These are phyloP conservation scores for Striga asiatica DNA, from an alignment of 257 asterid species.

Conservation along the genomic window DNA sequence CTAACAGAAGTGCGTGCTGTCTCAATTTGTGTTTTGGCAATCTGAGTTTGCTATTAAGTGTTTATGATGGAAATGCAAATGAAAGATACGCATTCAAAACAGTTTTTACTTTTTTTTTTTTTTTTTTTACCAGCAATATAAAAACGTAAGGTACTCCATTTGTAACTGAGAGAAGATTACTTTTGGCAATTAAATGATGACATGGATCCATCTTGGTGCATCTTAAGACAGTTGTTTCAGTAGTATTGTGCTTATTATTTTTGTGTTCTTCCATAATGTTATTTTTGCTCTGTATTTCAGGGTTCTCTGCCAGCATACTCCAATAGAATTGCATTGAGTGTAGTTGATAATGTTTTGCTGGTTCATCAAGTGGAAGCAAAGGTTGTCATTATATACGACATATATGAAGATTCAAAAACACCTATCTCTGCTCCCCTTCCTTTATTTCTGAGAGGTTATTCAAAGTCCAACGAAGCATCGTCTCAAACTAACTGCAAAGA, in stretches of 20 bases:
- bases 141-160: too few species aligned
- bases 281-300: constrained; percentile 34
- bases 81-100: too few species aligned
- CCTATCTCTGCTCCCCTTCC: constrained; percentile 98
- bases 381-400: constrained; percentile 79
- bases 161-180: too few species aligned
- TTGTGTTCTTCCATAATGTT: constrained; percentile 10
- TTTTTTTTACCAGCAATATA: too few species aligned
- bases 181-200: not conserved
- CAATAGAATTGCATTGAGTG: constrained; percentile 57
- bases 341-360: constrained; percentile 76
- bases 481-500: constrained; percentile 31
- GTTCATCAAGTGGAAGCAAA: constrained; percentile 96
- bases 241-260: not conserved
- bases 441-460: constrained; percentile 57
- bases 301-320: constrained; percentile 87
- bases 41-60: too few species aligned
- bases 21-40: too few species aligned
- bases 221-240: not conserved
- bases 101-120: too few species aligned
- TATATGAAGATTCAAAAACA: constrained; percentile 58
- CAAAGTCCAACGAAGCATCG: constrained; percentile 37
- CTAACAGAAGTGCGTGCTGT: too few species aligned
- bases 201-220: not conserved
- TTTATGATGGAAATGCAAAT: too few species aligned